Base-by-base conservation (phyloP, 768 basidiomycete genomes). In the Infundibulicybe gibba region DNA sequence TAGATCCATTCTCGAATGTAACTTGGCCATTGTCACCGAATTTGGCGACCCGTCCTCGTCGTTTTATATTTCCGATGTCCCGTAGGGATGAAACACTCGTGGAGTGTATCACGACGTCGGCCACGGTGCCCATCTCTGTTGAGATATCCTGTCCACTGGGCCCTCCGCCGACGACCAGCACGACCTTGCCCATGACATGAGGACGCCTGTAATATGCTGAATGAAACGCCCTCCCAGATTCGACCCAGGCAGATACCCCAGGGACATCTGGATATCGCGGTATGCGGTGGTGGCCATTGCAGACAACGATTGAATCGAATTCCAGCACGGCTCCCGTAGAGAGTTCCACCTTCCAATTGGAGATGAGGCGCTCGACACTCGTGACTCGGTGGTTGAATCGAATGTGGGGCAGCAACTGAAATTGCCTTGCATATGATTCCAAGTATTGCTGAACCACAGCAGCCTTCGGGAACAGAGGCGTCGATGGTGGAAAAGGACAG, bases 81-180 rank as follows among this genome's bases (percentile, higher is more conserved):
- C 61, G 60, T 33, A 59, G 38, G 3, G 47, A 43, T 2, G 66
- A 66, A 1, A 62, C 71, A 2, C 73, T 65, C 17, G 74, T 60
- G 15, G 87, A 83, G 51, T 83, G 80, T 39, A 88, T 67, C 49
- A 90, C 71, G 9, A 64, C 71, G 8, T 54, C 61, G 3, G 70
- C 71, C 1, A 63, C 57, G 3, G 63, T 55, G 48, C 68, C 57
- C 66, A 90, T 68, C 48, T 90, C 89, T 3, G 71, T 57, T 41
- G 72, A 64, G 54, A 92, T 80, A 51, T 93, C 90, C 10, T 52
- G 64, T 2, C 87, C 88, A 41, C 86, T 90, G 0, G 88, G 85
- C 1, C 83, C 82, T 17, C 60, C 68, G 2, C 77, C 76, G 6
- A 78, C 67, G 13, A 78, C 68, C 5, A 80, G 61, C 3, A 80